Evolutionary conservation across 108 stramenopile species (phyloP), one percentile per base, ranked within the genome.

Genomic region (Skeletonema menzelii): DNA sequence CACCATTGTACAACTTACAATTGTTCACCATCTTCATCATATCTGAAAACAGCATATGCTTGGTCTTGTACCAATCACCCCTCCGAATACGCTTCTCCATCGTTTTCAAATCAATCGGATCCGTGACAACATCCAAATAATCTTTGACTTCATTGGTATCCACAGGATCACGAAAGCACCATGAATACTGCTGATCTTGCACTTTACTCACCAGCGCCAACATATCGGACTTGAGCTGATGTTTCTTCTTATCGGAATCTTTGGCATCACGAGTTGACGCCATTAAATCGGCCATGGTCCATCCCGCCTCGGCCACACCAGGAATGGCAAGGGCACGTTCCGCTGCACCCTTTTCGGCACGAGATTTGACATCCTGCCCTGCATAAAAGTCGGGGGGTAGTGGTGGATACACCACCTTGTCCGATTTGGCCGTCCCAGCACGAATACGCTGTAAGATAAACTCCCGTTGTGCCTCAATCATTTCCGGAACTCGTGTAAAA

Each of bases 141-240:
- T 97, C 97, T 38, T 86, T 75, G 17, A 96, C 95, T 49, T 91
- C 94, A 37, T 59, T 79, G 4, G 76, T 86, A 79, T 97, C 91
- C 13, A 98, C 98, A 0, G 98, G 96, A 56, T 97, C 96, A 12
- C 89, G 88, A 66, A 97, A 98, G 15, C 94, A 93, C 96, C 97
- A 97, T 5, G 98, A 84, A 72, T 82, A 91, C 53, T 94, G 91
- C 63, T 97, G 95, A 42, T 94, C 95, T 71, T 92, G 85, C 13
- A 93, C 75, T 59, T 95, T 93, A 5, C 85, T 82, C 14, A 96
- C 77, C 13, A 98, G 74, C 0, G 56, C 24, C 61, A 89, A 35
- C 34, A 97, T 64, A 46, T 91, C 91, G 19, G 76, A 89, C 59
- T 83, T 91, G 26, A 91, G 68, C 10, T 86, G 78, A 69, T 80